Conservation (phyloP, 1,284 basidiomycete genomes). For the Uromyces viciae-fabae region DNA sequence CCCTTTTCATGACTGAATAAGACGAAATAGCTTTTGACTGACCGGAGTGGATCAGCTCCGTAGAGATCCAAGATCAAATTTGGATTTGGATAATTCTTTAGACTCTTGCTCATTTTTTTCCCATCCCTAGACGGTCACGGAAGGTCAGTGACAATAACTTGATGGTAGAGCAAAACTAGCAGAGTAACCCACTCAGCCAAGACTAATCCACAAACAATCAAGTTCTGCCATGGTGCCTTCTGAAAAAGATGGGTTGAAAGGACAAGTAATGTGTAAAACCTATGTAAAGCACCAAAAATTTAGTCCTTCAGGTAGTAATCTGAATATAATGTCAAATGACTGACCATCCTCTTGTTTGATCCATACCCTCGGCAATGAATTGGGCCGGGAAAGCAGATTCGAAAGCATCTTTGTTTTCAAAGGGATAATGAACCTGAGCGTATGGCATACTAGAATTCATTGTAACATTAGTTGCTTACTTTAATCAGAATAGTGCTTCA, state of each 20-base stretch:
- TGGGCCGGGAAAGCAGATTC: slow-evolving; percentile 89
- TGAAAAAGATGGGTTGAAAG: slow-evolving; percentile 91
- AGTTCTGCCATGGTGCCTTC: slow-evolving; percentile 94
- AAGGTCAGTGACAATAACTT: slow-evolving; percentile 1
- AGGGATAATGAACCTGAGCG: slow-evolving; percentile 95
- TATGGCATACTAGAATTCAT: slow-evolving; percentile 80
- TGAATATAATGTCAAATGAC: background rate
- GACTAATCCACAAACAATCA: slow-evolving; percentile 93
- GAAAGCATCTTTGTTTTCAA: slow-evolving; percentile 84
- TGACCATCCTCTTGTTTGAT: slow-evolving; percentile 54
- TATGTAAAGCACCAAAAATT: slow-evolving; percentile 69
- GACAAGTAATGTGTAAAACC: slow-evolving; percentile 99
- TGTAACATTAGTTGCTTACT: slow-evolving; percentile 20
- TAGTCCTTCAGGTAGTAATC: background rate
- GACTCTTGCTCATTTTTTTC: slow-evolving; percentile 99
- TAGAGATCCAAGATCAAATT: slow-evolving; percentile 83
- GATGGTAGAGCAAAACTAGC: background rate
- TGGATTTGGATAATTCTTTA: slow-evolving; percentile 98
- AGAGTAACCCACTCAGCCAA: slow-evolving; percentile 67
- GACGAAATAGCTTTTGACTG: slow-evolving; percentile 46
- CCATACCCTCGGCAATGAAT: slow-evolving; percentile 90
- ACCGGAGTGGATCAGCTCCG: slow-evolving; percentile 93
- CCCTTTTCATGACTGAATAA: background rate
- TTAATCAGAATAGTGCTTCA: background rate
- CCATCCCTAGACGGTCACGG: slow-evolving; percentile 66